Evolutionary conservation across 768 basidiomycete genomes (phyloP).

Genomic region (Xerocomellus amylosporus): DNA sequence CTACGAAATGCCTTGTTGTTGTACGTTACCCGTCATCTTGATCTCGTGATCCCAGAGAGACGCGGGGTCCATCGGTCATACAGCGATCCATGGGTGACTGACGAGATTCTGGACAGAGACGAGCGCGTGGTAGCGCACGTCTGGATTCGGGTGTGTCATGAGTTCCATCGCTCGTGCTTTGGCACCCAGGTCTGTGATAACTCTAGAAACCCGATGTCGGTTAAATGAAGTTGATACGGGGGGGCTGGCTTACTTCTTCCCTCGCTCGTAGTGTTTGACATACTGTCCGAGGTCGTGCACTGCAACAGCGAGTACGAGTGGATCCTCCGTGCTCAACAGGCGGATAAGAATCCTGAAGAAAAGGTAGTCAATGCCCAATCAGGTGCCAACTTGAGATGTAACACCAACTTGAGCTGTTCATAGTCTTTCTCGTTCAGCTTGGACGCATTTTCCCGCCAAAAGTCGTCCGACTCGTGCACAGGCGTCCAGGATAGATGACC

Average conservation of each 20-base stretch:
- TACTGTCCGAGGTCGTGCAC: constrained; percentile 93
- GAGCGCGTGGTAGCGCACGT: constrained; percentile 91
- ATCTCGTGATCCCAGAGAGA: not conserved
- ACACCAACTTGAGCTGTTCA: constrained; percentile 74
- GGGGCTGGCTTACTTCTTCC: constrained; percentile 70
- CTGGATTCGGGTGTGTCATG: constrained; percentile 83
- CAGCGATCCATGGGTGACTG: constrained; percentile 80
- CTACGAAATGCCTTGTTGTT: constrained; percentile 5
- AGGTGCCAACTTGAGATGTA: not conserved
- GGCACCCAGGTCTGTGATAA: constrained; percentile 79
- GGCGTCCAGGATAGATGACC: constrained; percentile 96
- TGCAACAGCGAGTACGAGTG: constrained; percentile 84
- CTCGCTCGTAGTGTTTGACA: constrained; percentile 85
- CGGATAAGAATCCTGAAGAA: constrained; percentile 63
- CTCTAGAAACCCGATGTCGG: constrained; percentile 38
- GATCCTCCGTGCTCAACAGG: constrained; percentile 65
- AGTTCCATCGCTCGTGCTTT: constrained; percentile 89
- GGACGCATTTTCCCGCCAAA: constrained; percentile 94
- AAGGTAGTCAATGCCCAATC: not conserved
- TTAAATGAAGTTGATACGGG: not conserved
- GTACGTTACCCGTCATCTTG: constrained; percentile 2
- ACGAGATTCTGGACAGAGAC: constrained; percentile 89
- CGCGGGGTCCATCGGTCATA: constrained; percentile 7
- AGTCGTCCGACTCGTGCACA: constrained; percentile 92
- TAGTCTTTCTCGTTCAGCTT: constrained; percentile 84